A percentile compares a stretch with the other conserved stretches of the same genome.
Evolutionary conservation across 208 protist genomes (phyloP).

Genomic region (Cochliopodium minus): DNA sequence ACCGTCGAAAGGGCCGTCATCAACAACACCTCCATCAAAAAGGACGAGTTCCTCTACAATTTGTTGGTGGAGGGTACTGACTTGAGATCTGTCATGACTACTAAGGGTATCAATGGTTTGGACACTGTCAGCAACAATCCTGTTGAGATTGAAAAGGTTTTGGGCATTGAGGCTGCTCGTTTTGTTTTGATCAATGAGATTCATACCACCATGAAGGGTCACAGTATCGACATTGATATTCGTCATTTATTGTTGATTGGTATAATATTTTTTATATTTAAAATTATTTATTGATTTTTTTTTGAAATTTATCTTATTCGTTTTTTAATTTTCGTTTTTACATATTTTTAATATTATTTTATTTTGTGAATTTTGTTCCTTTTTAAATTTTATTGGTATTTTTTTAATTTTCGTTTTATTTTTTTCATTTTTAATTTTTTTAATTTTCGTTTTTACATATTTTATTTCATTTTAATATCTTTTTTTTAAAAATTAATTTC

Average conservation of each 20-base stretch:
- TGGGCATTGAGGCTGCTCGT: slow-evolving; percentile 95
- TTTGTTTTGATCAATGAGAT: slow-evolving; percentile 88
- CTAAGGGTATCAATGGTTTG: slow-evolving; percentile 64
- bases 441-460: too few species aligned
- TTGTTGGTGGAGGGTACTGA: slow-evolving; percentile 75
- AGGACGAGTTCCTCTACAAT: slow-evolving; percentile 28
- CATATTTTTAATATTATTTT: too few species aligned
- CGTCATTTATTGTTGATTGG: slow-evolving; percentile 92
- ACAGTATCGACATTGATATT: slow-evolving; percentile 89
- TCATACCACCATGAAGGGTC: slow-evolving; percentile 69
- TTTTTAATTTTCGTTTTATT: too few species aligned
- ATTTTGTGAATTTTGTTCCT: too few species aligned
- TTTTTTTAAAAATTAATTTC: too few species aligned
- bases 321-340: too few species aligned
- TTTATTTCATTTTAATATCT: too few species aligned
- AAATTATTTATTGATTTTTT: too few species aligned
- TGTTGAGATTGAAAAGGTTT: slow-evolving; percentile 67
- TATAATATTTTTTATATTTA: too few species aligned
- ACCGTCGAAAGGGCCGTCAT: slow-evolving; percentile 83
- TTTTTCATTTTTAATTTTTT: too few species aligned
- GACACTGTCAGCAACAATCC: slow-evolving; percentile 88
- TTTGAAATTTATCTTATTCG: too few species aligned
- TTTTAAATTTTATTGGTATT: too few species aligned
- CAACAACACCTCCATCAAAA: slow-evolving; percentile 25
- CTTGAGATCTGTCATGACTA: slow-evolving; percentile 74